A percentile compares a stretch with the other conserved stretches of the same genome.
Evolutionary conservation across 2,329 filamentous ascomycete genomes (phyloP).

Genomic region (Fusarium domesticum): DNA sequence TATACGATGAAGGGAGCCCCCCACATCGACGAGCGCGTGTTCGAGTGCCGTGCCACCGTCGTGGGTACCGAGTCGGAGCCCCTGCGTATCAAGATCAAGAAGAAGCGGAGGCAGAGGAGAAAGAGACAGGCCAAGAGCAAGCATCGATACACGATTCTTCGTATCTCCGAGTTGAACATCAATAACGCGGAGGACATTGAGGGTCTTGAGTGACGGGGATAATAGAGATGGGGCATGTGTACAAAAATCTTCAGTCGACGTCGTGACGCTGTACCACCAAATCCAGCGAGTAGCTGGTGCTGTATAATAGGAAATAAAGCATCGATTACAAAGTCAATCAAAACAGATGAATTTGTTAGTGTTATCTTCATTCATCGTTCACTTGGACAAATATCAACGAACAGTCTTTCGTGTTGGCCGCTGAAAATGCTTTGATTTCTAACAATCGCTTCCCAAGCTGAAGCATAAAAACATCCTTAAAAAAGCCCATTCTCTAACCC

Average conservation of each 20-base stretch:
- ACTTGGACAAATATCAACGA: no score
- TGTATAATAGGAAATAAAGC: background rate
- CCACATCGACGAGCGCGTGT: conserved; percentile 81
- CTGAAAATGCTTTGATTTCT: conserved; percentile 23
- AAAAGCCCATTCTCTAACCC: conserved; percentile 8
- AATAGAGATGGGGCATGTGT: conserved; percentile 4
- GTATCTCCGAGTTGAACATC: conserved; percentile 77
- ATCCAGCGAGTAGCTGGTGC: background rate
- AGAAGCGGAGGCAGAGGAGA: conserved; percentile 71
- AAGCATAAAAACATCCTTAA: background rate
- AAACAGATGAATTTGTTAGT: no score
- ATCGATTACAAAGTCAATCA: background rate
- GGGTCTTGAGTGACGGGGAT: conserved; percentile 7
- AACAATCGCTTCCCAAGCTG: conserved; percentile 12
- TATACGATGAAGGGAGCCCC: conserved; percentile 80
- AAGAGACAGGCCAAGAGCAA: conserved; percentile 81
- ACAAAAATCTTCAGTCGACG: background rate
- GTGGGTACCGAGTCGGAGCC: conserved; percentile 81
- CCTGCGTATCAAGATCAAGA: conserved; percentile 74
- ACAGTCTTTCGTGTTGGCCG: conserved; percentile 1
- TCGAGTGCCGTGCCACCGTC: conserved; percentile 81
- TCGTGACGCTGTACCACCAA: background rate
- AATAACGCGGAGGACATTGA: conserved; percentile 42
- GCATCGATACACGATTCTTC: conserved; percentile 81
- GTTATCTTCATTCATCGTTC: no score